phyloP scores from a whole-genome alignment of 1,284 basidiomycete genomes.

The Melanopsichium pennsylvanicum region DNA sequence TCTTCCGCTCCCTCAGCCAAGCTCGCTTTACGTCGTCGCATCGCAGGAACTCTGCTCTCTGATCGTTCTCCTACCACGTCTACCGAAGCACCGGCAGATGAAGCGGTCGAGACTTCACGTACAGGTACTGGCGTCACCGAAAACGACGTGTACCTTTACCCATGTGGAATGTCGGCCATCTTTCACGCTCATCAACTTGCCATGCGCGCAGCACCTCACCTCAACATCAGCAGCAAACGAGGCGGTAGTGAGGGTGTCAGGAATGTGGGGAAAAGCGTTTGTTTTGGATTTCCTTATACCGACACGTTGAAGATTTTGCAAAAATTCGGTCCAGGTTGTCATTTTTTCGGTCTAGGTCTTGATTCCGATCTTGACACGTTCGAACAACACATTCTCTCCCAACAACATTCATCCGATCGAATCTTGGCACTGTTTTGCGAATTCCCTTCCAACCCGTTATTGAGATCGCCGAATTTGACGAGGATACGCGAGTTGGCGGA shows the following conservation, averaged over 20 bases:
- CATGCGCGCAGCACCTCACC: conserved; percentile 43
- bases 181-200: conserved; percentile 81
- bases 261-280: conserved; percentile 53
- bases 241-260: too few relatives aligned
- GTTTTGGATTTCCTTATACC: conserved; percentile 86
- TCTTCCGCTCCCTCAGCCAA: conserved; percentile 80
- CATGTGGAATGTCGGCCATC: conserved; percentile 90
- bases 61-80: conserved; percentile 34
- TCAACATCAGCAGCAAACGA: too few relatives aligned
- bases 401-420: conserved; percentile 67
- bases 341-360: conserved; percentile 85
- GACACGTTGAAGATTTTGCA: conserved; percentile 96
- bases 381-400: conserved; percentile 72
- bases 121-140: conserved; percentile 68
- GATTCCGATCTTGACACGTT: conserved; percentile 79
- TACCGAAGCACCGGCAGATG: conserved; percentile 63
- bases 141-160: conserved; percentile 85
- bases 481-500: conserved; percentile 83
- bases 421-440: conserved; percentile 73
- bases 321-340: conserved; percentile 95
- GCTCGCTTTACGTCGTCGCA: conserved; percentile 81
- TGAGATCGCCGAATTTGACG: conserved; percentile 82
- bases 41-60: conserved; percentile 79
- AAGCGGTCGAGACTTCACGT: conserved; percentile 40
- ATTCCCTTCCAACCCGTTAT: conserved; percentile 91